phyloP scores from a whole-genome alignment of 2,329 filamentous ascomycete species.

The Colletotrichum sp. region DNA sequence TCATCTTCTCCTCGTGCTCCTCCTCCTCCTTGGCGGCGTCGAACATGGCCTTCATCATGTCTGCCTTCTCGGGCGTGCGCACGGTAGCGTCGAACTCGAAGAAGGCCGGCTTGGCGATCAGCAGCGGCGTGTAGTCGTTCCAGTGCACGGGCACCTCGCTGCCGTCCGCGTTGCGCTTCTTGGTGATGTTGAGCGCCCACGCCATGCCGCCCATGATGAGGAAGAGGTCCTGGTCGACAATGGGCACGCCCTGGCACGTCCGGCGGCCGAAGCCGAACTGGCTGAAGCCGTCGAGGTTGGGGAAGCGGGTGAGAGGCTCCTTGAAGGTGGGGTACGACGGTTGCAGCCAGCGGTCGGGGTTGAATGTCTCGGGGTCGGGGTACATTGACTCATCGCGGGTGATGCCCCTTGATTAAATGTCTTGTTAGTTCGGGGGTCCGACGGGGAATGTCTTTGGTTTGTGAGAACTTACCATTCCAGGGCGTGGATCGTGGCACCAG shows the following conservation, averaged over 20 bases:
- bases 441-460: background rate
- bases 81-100: constrained; percentile 43
- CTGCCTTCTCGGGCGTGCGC: constrained; percentile 29
- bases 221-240: constrained; percentile 47
- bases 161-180: constrained; percentile 28
- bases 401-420: constrained; percentile 39
- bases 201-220: constrained; percentile 44
- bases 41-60: constrained; percentile 38
- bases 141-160: constrained; percentile 42
- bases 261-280: constrained; percentile 61
- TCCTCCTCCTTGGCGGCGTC: constrained; percentile 35
- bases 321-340: constrained; percentile 43
- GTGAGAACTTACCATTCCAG: constrained; percentile 14
- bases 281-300: constrained; percentile 45
- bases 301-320: constrained; percentile 42
- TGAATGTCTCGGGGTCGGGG: constrained; percentile 41
- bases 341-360: constrained; percentile 43
- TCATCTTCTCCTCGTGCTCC: constrained; percentile 29
- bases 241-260: constrained; percentile 48
- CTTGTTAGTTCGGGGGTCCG: constrained; percentile 25
- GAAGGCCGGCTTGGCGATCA: constrained; percentile 46
- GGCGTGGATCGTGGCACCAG: constrained; percentile 57
- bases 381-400: constrained; percentile 46
- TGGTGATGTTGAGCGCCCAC: constrained; percentile 41
- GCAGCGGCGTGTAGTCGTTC: constrained; percentile 47